Evolutionary conservation across 139 green algal genomes (phyloP).

Genomic region (Chlamydomonas schloesseri): DNA sequence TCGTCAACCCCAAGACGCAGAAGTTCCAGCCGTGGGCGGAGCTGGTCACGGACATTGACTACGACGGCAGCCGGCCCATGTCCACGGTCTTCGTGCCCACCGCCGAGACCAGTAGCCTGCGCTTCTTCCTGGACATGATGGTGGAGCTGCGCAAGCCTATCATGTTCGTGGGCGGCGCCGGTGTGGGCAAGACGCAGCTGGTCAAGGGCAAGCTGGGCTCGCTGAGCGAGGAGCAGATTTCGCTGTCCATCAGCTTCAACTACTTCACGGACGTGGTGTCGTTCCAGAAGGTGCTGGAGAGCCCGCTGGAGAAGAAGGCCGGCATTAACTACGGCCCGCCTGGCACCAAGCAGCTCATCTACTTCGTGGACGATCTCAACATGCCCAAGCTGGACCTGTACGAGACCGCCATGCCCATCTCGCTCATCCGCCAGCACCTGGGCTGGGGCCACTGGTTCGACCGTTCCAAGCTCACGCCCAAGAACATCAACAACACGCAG

Average conservation of each 20-base stretch:
- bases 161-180: slow-evolving; percentile 91
- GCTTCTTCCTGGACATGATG: slow-evolving; percentile 91
- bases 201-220: slow-evolving; percentile 88
- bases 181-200: slow-evolving; percentile 91
- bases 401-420: slow-evolving; percentile 94
- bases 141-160: slow-evolving; percentile 87
- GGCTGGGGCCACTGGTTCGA: slow-evolving; percentile 95
- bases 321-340: slow-evolving; percentile 89
- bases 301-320: slow-evolving; percentile 92
- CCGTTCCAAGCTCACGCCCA: slow-evolving; percentile 89
- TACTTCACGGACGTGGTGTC: slow-evolving; percentile 84
- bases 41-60: slow-evolving; percentile 84
- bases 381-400: slow-evolving; percentile 93
- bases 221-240: slow-evolving; percentile 76
- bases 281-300: slow-evolving; percentile 84
- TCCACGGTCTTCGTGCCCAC: slow-evolving; percentile 90
- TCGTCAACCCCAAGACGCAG: slow-evolving; percentile 85
- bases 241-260: slow-evolving; percentile 87
- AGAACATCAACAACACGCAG: slow-evolving; percentile 93
- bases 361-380: slow-evolving; percentile 95
- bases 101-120: slow-evolving; percentile 84
- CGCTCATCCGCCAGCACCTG: slow-evolving; percentile 91
- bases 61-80: slow-evolving; percentile 75
- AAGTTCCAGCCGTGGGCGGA: slow-evolving; percentile 92
- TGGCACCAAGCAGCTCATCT: slow-evolving; percentile 88